Evolutionary conservation across 2,329 filamentous ascomycete genomes (phyloP), one percentile per base, ranked within the genome.

Genomic region (Epicoccum nigrum): DNA sequence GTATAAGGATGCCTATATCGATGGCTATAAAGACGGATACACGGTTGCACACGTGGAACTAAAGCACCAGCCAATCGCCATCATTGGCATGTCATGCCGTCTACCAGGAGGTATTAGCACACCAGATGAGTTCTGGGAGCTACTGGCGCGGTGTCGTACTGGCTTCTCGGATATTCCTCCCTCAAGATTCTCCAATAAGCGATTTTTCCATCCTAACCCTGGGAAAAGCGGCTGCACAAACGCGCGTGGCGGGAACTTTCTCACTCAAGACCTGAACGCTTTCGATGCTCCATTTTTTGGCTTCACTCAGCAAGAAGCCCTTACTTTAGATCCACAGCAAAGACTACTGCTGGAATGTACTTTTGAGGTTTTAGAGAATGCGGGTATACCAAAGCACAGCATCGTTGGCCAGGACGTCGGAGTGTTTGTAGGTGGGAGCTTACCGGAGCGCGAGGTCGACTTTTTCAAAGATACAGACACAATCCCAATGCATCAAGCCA

Each of bases 291-390:
- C 60, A 0, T 71, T 73, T 37, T 72, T 72, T 43, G 59, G 60
- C 17, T 62, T 71, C 28, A 66, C 56, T 0, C 47, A 56, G 4
- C 51, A 60, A 15, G 70, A 73, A 28, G 67, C 68, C 3, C 57
- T 45, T 4, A 54, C 54, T 28, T 43, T 71, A 31, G 70, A 74
- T 38, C 70, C 69, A 5, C 65, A 73, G 25, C 70, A 74, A 31
- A 62, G 71, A 0, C 51, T 68, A 1, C 54, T 71, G 1, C 58
- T 74, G 1, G 71, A 74, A 46, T 62, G 63, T 11, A 62, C 65
- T 0, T 73, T 72, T 19, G 69, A 76, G 54, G 71, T 74, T 1
- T 56, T 83, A 0, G 75, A 77, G 38, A 73, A 63, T 47, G 72
- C 64, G 12, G 72, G 70, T 7, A 52, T 71, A 0, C 59, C 64